Conservation (phyloP, 352 stramenopile species). For the Phytophthora kernoviae region DNA sequence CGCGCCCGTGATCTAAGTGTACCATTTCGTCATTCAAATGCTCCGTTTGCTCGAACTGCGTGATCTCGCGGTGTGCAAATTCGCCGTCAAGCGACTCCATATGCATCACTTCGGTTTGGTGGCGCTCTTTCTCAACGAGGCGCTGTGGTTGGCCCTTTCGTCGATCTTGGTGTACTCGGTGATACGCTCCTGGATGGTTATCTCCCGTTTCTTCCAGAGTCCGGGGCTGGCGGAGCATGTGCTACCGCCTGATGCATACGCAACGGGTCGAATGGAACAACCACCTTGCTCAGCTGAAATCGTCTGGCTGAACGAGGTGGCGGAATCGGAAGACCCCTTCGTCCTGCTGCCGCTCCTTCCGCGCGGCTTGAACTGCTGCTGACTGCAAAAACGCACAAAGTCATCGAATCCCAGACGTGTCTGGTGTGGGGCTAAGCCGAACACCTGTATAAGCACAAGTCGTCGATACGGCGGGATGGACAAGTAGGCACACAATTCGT, state of each 20-base stretch:
- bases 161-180: constrained; percentile 91
- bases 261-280: constrained; percentile 55
- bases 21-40: constrained; percentile 85
- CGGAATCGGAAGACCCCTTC: constrained; percentile 22
- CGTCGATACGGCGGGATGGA: constrained; percentile 69
- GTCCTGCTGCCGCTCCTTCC: constrained; percentile 42
- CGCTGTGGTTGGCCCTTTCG: constrained; percentile 71
- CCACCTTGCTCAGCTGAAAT: constrained; percentile 10
- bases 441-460: constrained; percentile 59
- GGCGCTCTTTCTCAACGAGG: constrained; percentile 83
- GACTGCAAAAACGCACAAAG: constrained; percentile 79
- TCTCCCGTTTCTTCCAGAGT: constrained; percentile 88
- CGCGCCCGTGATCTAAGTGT: constrained; percentile 73
- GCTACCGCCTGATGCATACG: constrained; percentile 43
- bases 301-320: constrained; percentile 15
- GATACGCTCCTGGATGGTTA: constrained; percentile 87
- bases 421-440: constrained; percentile 42
- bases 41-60: constrained; percentile 85
- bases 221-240: constrained; percentile 56
- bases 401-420: constrained; percentile 51
- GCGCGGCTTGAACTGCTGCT: constrained; percentile 48
- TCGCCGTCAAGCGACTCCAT: constrained; percentile 82
- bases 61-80: constrained; percentile 86
- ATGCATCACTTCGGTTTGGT: constrained; percentile 85
- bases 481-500: constrained; percentile 72